Evolutionary conservation across 345 rosid genomes (phyloP).

Genomic region (Xanthoceras sorbifolium): DNA sequence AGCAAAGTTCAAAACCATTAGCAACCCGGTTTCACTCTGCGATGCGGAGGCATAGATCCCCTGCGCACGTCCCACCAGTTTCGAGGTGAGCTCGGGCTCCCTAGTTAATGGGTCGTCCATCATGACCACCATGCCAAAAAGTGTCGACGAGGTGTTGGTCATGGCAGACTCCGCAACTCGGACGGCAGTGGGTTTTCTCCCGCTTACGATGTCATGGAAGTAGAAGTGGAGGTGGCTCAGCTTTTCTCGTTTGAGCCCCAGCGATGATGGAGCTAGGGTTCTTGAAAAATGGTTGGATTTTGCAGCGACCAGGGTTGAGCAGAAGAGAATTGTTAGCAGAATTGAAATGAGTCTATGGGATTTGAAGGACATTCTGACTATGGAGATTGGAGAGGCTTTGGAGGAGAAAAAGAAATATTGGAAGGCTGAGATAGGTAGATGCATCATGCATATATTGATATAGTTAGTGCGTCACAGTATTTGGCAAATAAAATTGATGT

Average conservation of each 20-base stretch:
- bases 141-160: slow-evolving; percentile 9
- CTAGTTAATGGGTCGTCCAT: slow-evolving; percentile 32
- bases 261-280: slow-evolving; percentile 6
- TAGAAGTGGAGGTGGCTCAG: slow-evolving; percentile 47
- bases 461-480: too few relatives aligned
- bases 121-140: slow-evolving; percentile 24
- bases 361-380: not conserved
- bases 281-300: not conserved
- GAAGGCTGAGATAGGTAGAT: not conserved
- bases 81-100: slow-evolving; percentile 21
- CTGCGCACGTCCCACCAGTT: slow-evolving; percentile 31
- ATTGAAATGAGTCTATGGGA: not conserved
- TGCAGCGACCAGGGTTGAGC: not conserved
- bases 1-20: slow-evolving; percentile 34
- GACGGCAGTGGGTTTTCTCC: slow-evolving; percentile 29
- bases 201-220: slow-evolving; percentile 34
- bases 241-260: slow-evolving; percentile 26
- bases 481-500: too few relatives aligned
- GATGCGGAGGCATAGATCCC: slow-evolving; percentile 29
- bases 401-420: too few relatives aligned
- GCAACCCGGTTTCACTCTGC: slow-evolving; percentile 11
- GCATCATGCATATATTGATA: too few relatives aligned
- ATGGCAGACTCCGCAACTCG: slow-evolving; percentile 29
- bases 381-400: not conserved
- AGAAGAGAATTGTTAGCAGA: not conserved